Base-by-base conservation (phyloP, 2,329 filamentous ascomycete genomes). In the Trichoderma aggressivum region DNA sequence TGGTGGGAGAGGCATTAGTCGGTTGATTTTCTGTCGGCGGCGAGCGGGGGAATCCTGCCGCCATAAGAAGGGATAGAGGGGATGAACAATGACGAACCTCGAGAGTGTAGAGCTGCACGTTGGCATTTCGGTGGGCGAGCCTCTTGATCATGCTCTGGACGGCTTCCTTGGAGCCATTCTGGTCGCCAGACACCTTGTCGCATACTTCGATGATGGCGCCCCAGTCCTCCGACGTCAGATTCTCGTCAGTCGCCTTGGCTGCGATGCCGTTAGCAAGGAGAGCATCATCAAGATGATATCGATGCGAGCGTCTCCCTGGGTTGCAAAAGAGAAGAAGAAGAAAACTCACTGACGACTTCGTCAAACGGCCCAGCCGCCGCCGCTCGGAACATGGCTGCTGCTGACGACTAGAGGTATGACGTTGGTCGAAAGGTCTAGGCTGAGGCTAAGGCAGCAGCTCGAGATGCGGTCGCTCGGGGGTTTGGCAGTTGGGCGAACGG, bases 91-190 rank as follows among this genome's bases (percentile, higher is more conserved):
- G 6, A 77, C 83, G 58, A 78, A 92, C 90, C 86, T 97, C 94
- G 72, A 98, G 89, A 14, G 94, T 97, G 81, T 98, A 98, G 24
- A 98, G 89, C 83, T 98, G 94, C 30, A 98, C 94, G 81, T 98
- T 97, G 74, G 94, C 94, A 81, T 98, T 98, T 76, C 94, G 91
- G 81, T 98, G 94, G 70, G 94, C 94, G 70, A 98, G 87, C 55
- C 94, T 88, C 84, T 95, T 97, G 82, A 98, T 97, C 85, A 98
- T 88, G 78, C 93, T 92, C 78, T 94, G 92, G 69, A 97, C 92
- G 16, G 91, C 94, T 84, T 97, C 92, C 84, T 95, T 95, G 75
- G 92, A 87, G 30, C 87, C 88, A 75, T 87, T 88, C 69, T 80
- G 75, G 73, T 89, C 87, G 75, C 80, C 81, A 24, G 83, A 79